Conservation (phyloP, 2,329 filamentous ascomycete species). For the Xylariaceae sp. region DNA sequence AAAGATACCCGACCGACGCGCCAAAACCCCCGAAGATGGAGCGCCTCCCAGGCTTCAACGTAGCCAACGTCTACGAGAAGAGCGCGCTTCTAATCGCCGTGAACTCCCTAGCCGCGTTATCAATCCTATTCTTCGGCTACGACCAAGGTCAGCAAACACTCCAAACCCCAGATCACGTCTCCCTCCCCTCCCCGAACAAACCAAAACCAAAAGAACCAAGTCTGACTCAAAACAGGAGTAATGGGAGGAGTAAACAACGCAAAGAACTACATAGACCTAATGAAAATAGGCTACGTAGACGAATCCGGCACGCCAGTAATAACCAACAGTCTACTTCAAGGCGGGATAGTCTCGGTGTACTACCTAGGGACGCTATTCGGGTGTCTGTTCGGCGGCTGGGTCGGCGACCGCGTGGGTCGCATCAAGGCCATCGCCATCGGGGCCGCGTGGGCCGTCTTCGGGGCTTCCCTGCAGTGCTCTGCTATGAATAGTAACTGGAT, state of each 20-base stretch:
- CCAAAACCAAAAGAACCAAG: too few relatives aligned
- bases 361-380: constrained; percentile 61
- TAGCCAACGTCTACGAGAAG: constrained; percentile 34
- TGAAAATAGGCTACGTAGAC: constrained; percentile 60
- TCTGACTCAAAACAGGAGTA: too few relatives aligned
- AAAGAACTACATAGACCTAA: constrained; percentile 58
- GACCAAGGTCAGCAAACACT: constrained; percentile 41
- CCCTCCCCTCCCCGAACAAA: too few relatives aligned
- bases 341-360: constrained; percentile 55
- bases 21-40: constrained; percentile 23
- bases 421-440: constrained; percentile 61
- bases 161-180: too few relatives aligned
- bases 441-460: constrained; percentile 53
- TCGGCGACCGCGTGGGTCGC: constrained; percentile 59
- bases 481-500: constrained; percentile 66
- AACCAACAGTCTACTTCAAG: constrained; percentile 56
- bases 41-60: constrained; percentile 32
- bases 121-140: constrained; percentile 65
- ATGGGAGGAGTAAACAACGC: constrained; percentile 65
- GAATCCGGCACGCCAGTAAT: constrained; percentile 48
- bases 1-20: too few relatives aligned
- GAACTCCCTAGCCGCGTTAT: constrained; percentile 59
- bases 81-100: constrained; percentile 39
- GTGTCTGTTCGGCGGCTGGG: constrained; percentile 58
- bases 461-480: constrained; percentile 60